phyloP scores from a whole-genome alignment of 2,329 filamentous ascomycete species.

The Sordariomycetes sp. region DNA sequence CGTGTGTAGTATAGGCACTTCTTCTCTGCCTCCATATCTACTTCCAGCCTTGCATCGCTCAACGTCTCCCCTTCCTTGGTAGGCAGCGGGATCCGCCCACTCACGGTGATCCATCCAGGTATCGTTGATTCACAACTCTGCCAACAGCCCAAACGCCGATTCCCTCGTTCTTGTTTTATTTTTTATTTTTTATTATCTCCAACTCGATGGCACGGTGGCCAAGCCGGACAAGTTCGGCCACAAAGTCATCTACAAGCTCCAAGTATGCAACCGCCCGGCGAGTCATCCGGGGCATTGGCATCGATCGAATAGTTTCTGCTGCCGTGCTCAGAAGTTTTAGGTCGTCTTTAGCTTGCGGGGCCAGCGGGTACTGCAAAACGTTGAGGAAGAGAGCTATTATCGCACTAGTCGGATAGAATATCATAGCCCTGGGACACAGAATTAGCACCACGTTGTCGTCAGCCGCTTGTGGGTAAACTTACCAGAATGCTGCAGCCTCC shows the following conservation, averaged over 20 bases:
- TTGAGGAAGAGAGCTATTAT: constrained; percentile 44
- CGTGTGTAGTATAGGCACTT: too few relatives aligned
- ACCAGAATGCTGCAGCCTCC: background rate
- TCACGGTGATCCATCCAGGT: too few relatives aligned
- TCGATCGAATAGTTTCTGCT: constrained; percentile 24
- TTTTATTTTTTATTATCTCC: constrained; percentile 1
- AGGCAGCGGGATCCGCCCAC: too few relatives aligned
- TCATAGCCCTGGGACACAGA: constrained; percentile 34
- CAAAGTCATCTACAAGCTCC: constrained; percentile 28
- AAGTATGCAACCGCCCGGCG: background rate
- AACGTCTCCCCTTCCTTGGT: too few relatives aligned
- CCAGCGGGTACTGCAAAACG: constrained; percentile 34
- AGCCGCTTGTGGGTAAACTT: background rate
- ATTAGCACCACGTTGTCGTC: background rate
- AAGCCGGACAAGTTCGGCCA: constrained; percentile 30
- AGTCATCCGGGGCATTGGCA: constrained; percentile 15
- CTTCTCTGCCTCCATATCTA: too few relatives aligned
- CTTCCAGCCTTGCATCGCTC: too few relatives aligned
- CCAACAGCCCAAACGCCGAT: too few relatives aligned
- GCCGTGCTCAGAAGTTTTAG: constrained; percentile 31
- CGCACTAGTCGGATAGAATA: constrained; percentile 46
- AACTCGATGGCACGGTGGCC: constrained; percentile 30
- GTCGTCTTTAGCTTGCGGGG: constrained; percentile 30
- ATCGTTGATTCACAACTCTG: too few relatives aligned
- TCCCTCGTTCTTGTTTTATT: too few relatives aligned